Conservation (phyloP, 2,329 filamentous ascomycete genomes). For the Elsinoe necatrix region DNA sequence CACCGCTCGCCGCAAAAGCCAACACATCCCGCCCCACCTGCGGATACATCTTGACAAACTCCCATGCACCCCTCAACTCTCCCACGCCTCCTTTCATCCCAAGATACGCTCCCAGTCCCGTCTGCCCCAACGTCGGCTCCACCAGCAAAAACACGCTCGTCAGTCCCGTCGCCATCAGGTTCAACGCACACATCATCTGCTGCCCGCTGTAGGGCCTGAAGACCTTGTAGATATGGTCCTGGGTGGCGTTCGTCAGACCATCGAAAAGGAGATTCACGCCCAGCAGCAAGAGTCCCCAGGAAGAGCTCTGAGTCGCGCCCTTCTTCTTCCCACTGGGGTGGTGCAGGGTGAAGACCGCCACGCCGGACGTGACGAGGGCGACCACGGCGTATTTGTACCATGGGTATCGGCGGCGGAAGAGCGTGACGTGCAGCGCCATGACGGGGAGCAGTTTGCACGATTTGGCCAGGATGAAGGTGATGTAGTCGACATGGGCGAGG, state of each 20-base stretch:
- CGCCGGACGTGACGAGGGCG: constrained; percentile 78
- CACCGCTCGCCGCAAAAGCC: constrained; percentile 81
- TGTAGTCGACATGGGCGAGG: constrained; percentile 90
- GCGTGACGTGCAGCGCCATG: constrained; percentile 89
- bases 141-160: constrained; percentile 68
- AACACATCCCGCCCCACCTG: constrained; percentile 79
- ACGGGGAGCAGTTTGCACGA: constrained; percentile 98
- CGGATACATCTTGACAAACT: constrained; percentile 73
- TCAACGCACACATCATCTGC: constrained; percentile 99
- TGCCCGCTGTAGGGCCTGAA: constrained; percentile 79
- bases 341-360: constrained; percentile 91
- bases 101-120: constrained; percentile 34
- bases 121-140: constrained; percentile 70
- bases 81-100: constrained; percentile 38
- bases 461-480: constrained; percentile 95
- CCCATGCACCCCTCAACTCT: constrained; percentile 70
- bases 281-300: constrained; percentile 76
- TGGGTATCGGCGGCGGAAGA: constrained; percentile 84
- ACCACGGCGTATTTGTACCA: constrained; percentile 96
- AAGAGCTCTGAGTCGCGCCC: constrained; percentile 46
- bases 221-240: constrained; percentile 78
- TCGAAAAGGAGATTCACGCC: constrained; percentile 89
- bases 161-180: constrained; percentile 72
- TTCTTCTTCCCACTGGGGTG: constrained; percentile 49
- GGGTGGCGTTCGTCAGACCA: constrained; percentile 89